Base-by-base conservation (phyloP, 768 basidiomycete genomes). In the Daedaleopsis nitida region DNA sequence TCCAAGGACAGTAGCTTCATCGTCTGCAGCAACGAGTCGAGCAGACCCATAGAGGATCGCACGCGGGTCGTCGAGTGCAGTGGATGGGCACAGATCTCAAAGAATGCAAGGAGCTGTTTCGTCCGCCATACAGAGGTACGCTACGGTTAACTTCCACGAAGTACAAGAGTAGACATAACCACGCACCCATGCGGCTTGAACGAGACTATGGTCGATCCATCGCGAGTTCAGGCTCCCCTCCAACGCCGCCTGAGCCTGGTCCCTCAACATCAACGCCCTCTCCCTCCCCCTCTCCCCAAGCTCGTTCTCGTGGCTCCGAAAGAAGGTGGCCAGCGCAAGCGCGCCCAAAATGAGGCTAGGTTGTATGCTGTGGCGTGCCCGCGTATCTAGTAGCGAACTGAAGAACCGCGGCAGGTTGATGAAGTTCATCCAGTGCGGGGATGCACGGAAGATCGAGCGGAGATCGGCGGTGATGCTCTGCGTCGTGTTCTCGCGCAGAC, bases 341-440 rank as follows among this genome's bases (percentile, higher is more conserved):
- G 83, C 76, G 21, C 85, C 81, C 39, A 86, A 78, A 13, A 91
- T 71, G 43, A 91, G 71, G 65, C 86, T 83, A 14, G 89, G 91
- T 68, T 92, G 90, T 71, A 91, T 81, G 44, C 72, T 70, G 58
- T 79, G 77, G 64, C 89, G 76, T 52, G 76, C 76, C 8, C 62
- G 63, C n/a, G 87, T 78, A 65, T 91, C 81, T 63, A 77, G 80
- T 66, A 86, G 84, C 57, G 78, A 82, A 49, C 75, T 73, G 64
- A 88, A 84, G 73, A 92, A 91, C 13, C 75, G 82, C 51, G 88
- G 87, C 38, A 90, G 75, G 67, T 90, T 86, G 67, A 91, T 80
- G 69, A 89, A 91, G 11, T 86, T 84, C 68, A 91, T 83, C 86
- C 86, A 89, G 72, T 87, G 85, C 63, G 83, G 86, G 43, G 88